Conservation (phyloP, 2,329 filamentous ascomycete species). For the Fusarium gaditjirri region DNA sequence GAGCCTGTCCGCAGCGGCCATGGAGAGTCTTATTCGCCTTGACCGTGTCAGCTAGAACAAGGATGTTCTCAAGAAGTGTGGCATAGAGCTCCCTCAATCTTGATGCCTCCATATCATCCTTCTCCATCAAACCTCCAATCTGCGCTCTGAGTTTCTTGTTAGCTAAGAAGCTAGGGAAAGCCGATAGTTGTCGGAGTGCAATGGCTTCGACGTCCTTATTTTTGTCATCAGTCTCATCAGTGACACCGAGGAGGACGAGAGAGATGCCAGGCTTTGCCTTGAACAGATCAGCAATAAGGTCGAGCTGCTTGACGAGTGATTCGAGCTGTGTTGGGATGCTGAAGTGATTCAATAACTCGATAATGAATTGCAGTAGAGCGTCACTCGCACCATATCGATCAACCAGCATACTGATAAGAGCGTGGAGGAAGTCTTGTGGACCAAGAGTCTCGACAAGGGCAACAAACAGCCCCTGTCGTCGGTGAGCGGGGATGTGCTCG, state of each 20-base stretch:
- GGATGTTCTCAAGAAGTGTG: conserved; percentile 71
- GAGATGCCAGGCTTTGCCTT: conserved; percentile 80
- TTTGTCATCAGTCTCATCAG: conserved; percentile 58
- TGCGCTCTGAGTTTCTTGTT: conserved; percentile 67
- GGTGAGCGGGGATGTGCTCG: conserved; percentile 91
- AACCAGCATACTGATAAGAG: conserved; percentile 87
- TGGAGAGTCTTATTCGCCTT: conserved; percentile 67
- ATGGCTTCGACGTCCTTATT: conserved; percentile 63
- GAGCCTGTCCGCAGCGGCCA: conserved; percentile 71
- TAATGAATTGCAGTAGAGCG: conserved; percentile 78
- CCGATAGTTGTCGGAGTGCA: conserved; percentile 64
- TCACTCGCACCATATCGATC: conserved; percentile 86
- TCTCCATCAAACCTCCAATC: conserved; percentile 66
- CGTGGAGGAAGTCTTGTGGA: conserved; percentile 86
- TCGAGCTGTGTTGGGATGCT: conserved; percentile 79
- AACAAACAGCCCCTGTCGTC: conserved; percentile 83
- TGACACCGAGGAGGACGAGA: conserved; percentile 72
- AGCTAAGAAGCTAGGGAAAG: conserved; percentile 67
- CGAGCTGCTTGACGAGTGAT: conserved; percentile 80
- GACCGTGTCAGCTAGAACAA: conserved; percentile 73
- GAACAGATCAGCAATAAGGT: conserved; percentile 79
- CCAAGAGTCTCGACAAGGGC: conserved; percentile 88
- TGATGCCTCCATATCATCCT: conserved; percentile 73
- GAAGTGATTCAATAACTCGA: conserved; percentile 78
- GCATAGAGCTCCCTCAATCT: conserved; percentile 76